Evolutionary conservation across 768 basidiomycete species (phyloP), one percentile per base, ranked within the genome.

Genomic region (Trametes coccinea): DNA sequence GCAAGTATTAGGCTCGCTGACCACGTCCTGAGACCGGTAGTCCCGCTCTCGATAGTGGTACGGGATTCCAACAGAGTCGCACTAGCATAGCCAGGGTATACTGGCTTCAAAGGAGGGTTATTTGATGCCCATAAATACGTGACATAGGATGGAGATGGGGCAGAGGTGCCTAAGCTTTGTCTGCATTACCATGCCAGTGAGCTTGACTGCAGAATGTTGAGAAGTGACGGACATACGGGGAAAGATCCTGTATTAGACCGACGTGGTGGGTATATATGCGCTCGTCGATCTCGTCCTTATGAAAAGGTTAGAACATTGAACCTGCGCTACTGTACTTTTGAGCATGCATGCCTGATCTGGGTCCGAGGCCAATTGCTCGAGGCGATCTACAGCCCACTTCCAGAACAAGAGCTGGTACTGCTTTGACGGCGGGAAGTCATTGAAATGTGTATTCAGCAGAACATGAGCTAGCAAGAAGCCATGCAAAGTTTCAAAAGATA

Each of bases 21-120:
- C 92, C 92, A 93, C 6, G 91, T 93, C 56, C 88, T 80, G 50
- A 93, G 73, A 11, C 92, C 90, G 1, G 90, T 93, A 0, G 90
- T 93, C 0, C 92, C 91, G 44, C 78, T 77, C 71, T 92, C 90
- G 31, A 92, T 85, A 2, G 80, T 84, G 2, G 84, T 87, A 6
- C 86, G 83, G 1, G 91, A 91, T 73, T 93, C 91, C 8, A 88
- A 73, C 2, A 93, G 73, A 0, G 91, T 91, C 16, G 80, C 75
- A 4, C 72, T 79, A 48, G 79, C 76, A 62, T 76, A 79, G 22
- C 69, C 59, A 4, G 63, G 45, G 16, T 60, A 45, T 10, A 56
- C 53, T 3, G 48, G 37, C 7, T 16, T 43, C 3, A 46, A 51
- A 17, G 34, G 46, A 14, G 31, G 30, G 27, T 43, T 27, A n/a